Percentiles rank a stretch among this genome's conserved stretches.
These are phyloP conservation scores for Vanrija sp. DNA, from an alignment of 1,284 basidiomycete genomes.

Conservation along the genomic window DNA sequence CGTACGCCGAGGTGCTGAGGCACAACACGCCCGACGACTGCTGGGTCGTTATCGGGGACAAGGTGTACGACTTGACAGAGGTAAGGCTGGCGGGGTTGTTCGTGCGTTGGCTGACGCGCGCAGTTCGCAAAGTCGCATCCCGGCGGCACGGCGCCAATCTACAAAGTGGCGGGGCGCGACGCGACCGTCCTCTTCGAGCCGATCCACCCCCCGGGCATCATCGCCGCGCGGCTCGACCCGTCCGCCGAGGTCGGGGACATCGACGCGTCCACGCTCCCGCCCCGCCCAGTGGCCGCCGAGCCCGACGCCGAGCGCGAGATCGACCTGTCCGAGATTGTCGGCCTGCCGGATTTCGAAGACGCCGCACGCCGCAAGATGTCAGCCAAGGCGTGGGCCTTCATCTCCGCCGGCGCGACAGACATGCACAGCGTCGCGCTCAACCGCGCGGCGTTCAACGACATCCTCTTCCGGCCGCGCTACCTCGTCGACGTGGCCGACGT, in stretches of 20 bases:
- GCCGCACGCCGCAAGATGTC: constrained; percentile 40
- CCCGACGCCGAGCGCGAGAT: constrained; percentile 26
- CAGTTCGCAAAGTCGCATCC: constrained; percentile 46
- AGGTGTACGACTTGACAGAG: constrained; percentile 47
- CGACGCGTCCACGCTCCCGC: constrained; percentile 31
- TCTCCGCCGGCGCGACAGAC: constrained; percentile 47
- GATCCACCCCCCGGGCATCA: constrained; percentile 46
- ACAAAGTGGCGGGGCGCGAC: constrained; percentile 43
- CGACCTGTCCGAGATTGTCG: constrained; percentile 42
- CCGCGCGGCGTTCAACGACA: constrained; percentile 39
- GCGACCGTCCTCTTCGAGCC: constrained; percentile 41
- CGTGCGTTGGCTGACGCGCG: not conserved
- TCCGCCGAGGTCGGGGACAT: constrained; percentile 25
- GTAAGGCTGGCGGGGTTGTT: constrained; percentile 10
- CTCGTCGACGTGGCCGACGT: constrained; percentile 42
- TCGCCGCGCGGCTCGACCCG: constrained; percentile 41
- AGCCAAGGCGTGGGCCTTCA: constrained; percentile 48
- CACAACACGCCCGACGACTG: constrained; percentile 39
- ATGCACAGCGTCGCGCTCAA: constrained; percentile 42
- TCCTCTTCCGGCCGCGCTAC: constrained; percentile 47
- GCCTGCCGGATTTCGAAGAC: constrained; percentile 47
- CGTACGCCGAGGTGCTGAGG: constrained; percentile 40
- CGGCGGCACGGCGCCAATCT: constrained; percentile 38
- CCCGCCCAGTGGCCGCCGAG: constrained; percentile 11
- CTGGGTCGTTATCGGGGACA: constrained; percentile 47